Conservation (phyloP, 2,329 filamentous ascomycete species). For the Penicillium brevicompactum region DNA sequence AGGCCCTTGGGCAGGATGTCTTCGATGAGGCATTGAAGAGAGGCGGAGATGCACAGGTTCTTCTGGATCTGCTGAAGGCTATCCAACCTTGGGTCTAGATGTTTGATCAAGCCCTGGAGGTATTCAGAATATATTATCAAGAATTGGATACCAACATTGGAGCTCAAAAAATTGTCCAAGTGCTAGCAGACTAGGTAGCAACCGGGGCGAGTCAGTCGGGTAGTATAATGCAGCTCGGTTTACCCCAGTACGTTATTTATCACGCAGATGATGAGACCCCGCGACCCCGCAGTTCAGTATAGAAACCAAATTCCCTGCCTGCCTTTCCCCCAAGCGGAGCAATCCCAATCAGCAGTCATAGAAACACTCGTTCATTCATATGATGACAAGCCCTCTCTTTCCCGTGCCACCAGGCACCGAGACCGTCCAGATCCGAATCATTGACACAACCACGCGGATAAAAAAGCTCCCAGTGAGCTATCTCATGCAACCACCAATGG, state of each 20-base stretch:
- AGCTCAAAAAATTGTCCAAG: too few relatives aligned
- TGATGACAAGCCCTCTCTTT: conserved; percentile 1
- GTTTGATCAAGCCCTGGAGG: neutral
- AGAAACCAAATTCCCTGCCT: neutral
- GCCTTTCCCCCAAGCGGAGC: neutral
- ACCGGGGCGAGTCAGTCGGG: too few relatives aligned
- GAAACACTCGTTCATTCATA: neutral
- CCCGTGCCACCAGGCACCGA: conserved; percentile 2
- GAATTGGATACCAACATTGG: too few relatives aligned
- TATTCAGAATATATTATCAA: too few relatives aligned
- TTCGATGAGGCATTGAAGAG: conserved; percentile 42
- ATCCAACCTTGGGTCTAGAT: conserved; percentile 2
- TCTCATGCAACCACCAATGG: conserved; percentile 14
- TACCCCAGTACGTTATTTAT: neutral
- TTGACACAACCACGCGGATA: conserved; percentile 13
- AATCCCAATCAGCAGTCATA: neutral
- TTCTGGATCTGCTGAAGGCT: conserved; percentile 15
- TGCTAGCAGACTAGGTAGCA: too few relatives aligned
- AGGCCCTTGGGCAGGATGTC: conserved; percentile 39
- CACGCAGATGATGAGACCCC: neutral
- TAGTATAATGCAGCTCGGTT: too few relatives aligned
- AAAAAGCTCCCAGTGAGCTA: neutral
- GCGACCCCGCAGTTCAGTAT: neutral
- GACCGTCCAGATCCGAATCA: conserved; percentile 10
- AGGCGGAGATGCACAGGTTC: conserved; percentile 18